Percentiles rank a stretch among this genome's conserved stretches.
phyloP scores from a whole-genome alignment of 2,329 filamentous ascomycete species.

The Niveomyces coronatus region DNA sequence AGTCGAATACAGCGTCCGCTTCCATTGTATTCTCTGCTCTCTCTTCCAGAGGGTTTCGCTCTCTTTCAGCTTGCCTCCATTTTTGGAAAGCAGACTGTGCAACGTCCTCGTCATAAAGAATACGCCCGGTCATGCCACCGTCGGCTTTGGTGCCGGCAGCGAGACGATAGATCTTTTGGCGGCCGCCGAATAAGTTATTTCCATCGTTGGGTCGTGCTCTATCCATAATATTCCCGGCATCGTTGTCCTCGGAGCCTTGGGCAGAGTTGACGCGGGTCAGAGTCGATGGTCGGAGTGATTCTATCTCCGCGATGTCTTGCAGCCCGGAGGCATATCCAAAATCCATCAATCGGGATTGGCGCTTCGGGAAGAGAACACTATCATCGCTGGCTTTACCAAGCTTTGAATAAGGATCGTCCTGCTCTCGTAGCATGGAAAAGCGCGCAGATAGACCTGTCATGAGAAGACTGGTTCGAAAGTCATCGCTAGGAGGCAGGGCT shows the following conservation, averaged over 20 bases:
- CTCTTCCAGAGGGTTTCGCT: constrained; percentile 36
- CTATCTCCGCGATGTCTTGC: constrained; percentile 82
- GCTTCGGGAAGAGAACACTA: constrained; percentile 76
- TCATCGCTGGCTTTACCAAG: constrained; percentile 93
- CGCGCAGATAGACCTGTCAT: constrained; percentile 92
- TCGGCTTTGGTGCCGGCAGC: constrained; percentile 35
- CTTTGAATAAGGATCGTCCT: constrained; percentile 82
- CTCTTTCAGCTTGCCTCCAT: constrained; percentile 52
- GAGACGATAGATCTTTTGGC: constrained; percentile 92
- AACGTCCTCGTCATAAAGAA: constrained; percentile 81
- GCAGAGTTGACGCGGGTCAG: constrained; percentile 55
- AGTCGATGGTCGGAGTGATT: constrained; percentile 59
- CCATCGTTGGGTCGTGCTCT: constrained; percentile 75
- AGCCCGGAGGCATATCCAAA: constrained; percentile 53
- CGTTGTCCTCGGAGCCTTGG: constrained; percentile 59
- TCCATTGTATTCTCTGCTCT: constrained; percentile 21
- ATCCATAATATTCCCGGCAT: constrained; percentile 66
- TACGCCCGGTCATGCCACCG: constrained; percentile 52
- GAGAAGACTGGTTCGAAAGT: constrained; percentile 89
- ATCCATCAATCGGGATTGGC: constrained; percentile 67
- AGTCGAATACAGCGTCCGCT: constrained; percentile 46
- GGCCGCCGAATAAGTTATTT: constrained; percentile 86
- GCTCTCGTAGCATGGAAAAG: constrained; percentile 93
- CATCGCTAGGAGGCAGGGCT: constrained; percentile 71
- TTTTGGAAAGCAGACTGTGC: constrained; percentile 74